Evolutionary conservation across 371 early-diverging fungal species (phyloP).

Genomic region (Mucor velutinosus): DNA sequence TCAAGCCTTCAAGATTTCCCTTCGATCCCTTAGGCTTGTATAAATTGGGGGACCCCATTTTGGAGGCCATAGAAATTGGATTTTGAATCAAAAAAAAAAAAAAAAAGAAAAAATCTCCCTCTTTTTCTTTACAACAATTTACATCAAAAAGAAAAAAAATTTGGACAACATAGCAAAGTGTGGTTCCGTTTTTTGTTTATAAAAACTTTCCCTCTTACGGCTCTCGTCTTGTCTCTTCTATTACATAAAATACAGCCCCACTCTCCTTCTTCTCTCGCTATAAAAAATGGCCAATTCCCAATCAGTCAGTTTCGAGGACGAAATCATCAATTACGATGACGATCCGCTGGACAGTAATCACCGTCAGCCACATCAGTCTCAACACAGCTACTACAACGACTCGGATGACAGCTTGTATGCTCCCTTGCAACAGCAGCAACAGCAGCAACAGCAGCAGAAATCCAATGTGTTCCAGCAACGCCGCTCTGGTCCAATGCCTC

Average conservation of each 20-base stretch:
- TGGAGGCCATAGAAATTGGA: background rate
- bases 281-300: constrained; percentile 20
- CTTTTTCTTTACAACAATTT: constrained; percentile 1
- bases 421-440: constrained; percentile 14
- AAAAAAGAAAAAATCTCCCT: background rate
- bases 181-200: constrained; percentile 4
- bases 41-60: background rate
- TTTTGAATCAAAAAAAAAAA: background rate
- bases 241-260: background rate
- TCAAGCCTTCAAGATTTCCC: background rate
- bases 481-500: constrained; percentile 13
- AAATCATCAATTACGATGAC: constrained; percentile 23
- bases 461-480: constrained; percentile 4
- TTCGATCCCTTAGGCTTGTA: background rate
- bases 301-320: constrained; percentile 25
- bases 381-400: constrained; percentile 4
- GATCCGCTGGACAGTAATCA: constrained; percentile 21
- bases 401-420: constrained; percentile 13
- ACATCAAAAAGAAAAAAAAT: background rate
- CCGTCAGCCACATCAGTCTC: constrained; percentile 1
- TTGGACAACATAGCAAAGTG: constrained; percentile 4
- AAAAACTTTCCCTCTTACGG: constrained; percentile 7
- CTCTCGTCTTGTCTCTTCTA: background rate
- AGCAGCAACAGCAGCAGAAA: constrained; percentile 3
- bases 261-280: background rate